phyloP scores from a whole-genome alignment of 1,284 basidiomycete genomes.

The Ganoderma multipileum region DNA sequence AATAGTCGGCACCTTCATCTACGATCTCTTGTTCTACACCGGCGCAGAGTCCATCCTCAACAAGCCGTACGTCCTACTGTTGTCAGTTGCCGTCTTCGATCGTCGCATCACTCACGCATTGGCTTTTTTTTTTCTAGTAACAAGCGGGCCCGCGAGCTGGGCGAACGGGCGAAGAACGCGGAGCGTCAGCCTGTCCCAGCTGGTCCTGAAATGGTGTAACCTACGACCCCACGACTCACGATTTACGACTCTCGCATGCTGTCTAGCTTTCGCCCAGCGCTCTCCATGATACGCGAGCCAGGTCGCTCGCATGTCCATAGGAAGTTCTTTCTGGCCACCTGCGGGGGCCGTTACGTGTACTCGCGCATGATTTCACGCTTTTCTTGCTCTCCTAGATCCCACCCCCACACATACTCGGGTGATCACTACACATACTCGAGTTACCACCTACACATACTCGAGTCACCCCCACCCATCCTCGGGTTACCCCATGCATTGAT shows the following conservation, averaged over 20 bases:
- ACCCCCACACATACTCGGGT: neutral
- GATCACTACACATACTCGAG: neutral
- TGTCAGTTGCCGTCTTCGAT: neutral
- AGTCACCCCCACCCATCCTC: neutral
- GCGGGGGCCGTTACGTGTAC: neutral
- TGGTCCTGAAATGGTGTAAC: constrained; percentile 11
- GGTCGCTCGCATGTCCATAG: neutral
- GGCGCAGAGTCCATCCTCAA: constrained; percentile 63
- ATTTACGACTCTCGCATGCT: neutral
- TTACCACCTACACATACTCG: neutral
- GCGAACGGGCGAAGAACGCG: constrained; percentile 27
- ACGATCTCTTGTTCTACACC: constrained; percentile 60
- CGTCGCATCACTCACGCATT: neutral
- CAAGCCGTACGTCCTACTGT: constrained; percentile 48
- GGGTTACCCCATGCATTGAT: neutral
- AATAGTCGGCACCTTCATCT: constrained; percentile 54
- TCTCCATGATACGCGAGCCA: neutral
- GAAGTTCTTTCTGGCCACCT: neutral
- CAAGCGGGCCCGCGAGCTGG: constrained; percentile 30
- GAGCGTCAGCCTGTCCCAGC: constrained; percentile 31
- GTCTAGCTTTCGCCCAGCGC: constrained; percentile 1
- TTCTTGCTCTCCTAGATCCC: neutral
- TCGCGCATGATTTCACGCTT: neutral
- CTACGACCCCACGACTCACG: constrained; percentile 7
- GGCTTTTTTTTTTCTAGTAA: constrained; percentile 17